Evolutionary conservation across 257 asterid genomes (phyloP).

Genomic region (Solanum okadae): DNA sequence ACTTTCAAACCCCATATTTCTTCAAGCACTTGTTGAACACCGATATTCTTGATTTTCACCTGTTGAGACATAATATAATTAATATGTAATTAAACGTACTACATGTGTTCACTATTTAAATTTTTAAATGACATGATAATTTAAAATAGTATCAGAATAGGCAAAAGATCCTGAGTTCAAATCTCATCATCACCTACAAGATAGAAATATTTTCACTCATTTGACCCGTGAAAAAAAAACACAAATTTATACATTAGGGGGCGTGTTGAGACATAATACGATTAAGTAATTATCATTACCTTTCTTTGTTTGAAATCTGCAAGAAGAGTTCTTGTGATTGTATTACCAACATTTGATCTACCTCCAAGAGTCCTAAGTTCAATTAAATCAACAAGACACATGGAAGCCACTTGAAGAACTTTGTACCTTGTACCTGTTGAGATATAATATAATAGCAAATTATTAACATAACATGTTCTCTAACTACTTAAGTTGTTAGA

Average conservation of each 20-base stretch:
- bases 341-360: slow-evolving; percentile 44
- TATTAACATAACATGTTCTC: neutral
- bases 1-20: slow-evolving; percentile 33
- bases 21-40: slow-evolving; percentile 19
- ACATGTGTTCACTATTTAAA: neutral
- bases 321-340: slow-evolving; percentile 38
- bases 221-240: too few species aligned
- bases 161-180: neutral
- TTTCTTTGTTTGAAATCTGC: slow-evolving; percentile 17
- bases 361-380: slow-evolving; percentile 52
- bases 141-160: neutral
- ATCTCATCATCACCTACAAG: neutral
- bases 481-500: neutral
- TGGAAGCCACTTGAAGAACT: slow-evolving; percentile 17
- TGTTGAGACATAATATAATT: neutral
- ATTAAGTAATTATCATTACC: neutral
- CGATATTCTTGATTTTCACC: slow-evolving; percentile 14
- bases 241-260: neutral
- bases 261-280: neutral
- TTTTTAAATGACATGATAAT: neutral
- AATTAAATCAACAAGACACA: slow-evolving; percentile 46
- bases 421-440: slow-evolving; percentile 30
- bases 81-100: neutral
- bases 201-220: neutral
- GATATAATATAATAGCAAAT: neutral